A percentile compares a stretch with the other conserved stretches of the same genome.
phyloP scores from a whole-genome alignment of 768 basidiomycete species.

The Naganishia vishniacii region DNA sequence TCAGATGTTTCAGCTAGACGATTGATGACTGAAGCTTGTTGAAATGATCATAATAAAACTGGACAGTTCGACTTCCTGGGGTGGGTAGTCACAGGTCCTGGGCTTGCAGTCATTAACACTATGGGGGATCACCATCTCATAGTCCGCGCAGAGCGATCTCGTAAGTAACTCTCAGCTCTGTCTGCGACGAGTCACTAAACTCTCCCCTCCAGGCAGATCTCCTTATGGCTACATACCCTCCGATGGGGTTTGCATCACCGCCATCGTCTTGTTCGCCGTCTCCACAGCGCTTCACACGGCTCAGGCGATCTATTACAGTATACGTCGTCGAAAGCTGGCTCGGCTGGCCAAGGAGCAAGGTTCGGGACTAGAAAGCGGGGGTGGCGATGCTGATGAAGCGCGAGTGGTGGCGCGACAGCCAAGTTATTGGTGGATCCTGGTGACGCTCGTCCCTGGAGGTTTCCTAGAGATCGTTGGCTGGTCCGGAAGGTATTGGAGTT shows the following conservation, averaged over 20 bases:
- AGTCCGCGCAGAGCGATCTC: not conserved
- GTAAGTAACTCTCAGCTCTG: not conserved
- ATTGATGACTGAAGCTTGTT: no score
- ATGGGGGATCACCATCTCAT: no score
- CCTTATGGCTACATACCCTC: slow-evolving; percentile 41
- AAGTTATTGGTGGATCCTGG: slow-evolving; percentile 45
- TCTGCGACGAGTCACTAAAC: not conserved
- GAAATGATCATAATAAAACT: no score
- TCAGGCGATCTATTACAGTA: slow-evolving; percentile 37
- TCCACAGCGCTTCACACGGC: slow-evolving; percentile 34
- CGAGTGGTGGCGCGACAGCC: slow-evolving; percentile 34
- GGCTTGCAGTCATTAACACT: no score
- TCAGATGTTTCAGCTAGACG: no score
- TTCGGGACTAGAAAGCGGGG: no score
- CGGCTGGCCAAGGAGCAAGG: slow-evolving; percentile 33
- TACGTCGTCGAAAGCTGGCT: slow-evolving; percentile 33
- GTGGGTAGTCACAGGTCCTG: no score
- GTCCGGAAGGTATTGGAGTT: slow-evolving; percentile 40
- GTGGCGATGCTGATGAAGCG: slow-evolving; percentile 23
- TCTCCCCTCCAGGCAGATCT: not conserved
- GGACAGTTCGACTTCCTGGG: no score
- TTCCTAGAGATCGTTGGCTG: slow-evolving; percentile 41
- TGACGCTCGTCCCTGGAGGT: slow-evolving; percentile 41
- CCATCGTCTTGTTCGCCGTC: slow-evolving; percentile 42
- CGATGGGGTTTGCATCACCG: slow-evolving; percentile 35